Conservation (phyloP, 805 yeast species). For the Saturnispora besseyi region DNA sequence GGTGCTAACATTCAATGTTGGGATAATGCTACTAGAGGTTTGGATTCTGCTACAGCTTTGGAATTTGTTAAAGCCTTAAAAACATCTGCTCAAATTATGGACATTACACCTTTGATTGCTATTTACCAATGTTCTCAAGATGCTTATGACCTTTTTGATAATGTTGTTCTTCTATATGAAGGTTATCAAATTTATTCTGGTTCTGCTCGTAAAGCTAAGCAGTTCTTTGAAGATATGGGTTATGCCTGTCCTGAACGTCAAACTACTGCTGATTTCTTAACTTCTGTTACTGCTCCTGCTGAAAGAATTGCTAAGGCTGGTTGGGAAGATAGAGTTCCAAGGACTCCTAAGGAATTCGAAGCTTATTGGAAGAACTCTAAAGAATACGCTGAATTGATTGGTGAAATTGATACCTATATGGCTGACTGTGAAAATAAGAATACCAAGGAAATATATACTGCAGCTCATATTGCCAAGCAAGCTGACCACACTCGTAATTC, state of each 20-base stretch:
- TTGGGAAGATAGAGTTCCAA: constrained; percentile 32
- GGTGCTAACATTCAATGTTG: constrained; percentile 41
- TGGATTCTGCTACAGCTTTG: constrained; percentile 62
- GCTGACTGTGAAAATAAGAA: constrained; percentile 5
- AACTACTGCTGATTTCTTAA: constrained; percentile 38
- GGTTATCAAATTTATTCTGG: constrained; percentile 38
- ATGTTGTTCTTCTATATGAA: constrained; percentile 33
- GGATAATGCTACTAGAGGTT: constrained; percentile 67
- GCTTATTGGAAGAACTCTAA: constrained; percentile 32
- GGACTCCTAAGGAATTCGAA: constrained; percentile 33
- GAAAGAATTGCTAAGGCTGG: constrained; percentile 29
- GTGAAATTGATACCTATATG: constrained; percentile 29
- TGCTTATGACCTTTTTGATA: constrained; percentile 37
- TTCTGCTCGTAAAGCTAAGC: constrained; percentile 29
- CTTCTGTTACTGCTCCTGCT: constrained; percentile 28
- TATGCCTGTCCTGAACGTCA: constrained; percentile 39
- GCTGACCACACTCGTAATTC: constrained; percentile 35
- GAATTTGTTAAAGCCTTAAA: constrained; percentile 53
- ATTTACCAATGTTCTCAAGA: constrained; percentile 39
- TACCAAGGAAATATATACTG: constrained; percentile 9
- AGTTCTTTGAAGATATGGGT: constrained; percentile 35
- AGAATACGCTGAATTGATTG: constrained; percentile 25
- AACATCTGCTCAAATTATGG: constrained; percentile 42
- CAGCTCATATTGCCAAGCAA: constrained; percentile 35
- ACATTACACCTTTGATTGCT: constrained; percentile 44